Evolutionary conservation across 768 basidiomycete genomes (phyloP).

Genomic region (Podaxis mareebaensis): DNA sequence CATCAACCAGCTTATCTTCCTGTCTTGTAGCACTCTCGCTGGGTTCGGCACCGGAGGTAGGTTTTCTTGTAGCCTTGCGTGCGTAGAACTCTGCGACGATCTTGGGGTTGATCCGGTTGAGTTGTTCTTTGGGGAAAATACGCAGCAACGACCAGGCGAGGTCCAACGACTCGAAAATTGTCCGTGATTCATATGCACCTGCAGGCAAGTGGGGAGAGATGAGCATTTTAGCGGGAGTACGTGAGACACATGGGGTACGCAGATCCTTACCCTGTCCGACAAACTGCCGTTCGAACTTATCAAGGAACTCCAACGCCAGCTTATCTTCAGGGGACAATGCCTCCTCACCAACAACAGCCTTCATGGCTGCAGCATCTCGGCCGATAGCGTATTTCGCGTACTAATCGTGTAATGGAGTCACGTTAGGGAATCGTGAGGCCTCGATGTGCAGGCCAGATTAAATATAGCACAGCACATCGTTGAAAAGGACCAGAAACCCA

Average conservation of each 20-base stretch:
- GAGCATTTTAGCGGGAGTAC: conserved; percentile 4
- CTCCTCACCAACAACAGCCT: conserved; percentile 99
- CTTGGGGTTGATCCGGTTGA: conserved; percentile 97
- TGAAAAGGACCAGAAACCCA: conserved; percentile 37
- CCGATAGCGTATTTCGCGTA: conserved; percentile 99
- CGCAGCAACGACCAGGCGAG: conserved; percentile 95
- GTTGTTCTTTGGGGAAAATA: conserved; percentile 98
- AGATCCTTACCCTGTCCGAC: conserved; percentile 83
- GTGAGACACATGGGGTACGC: conserved; percentile 13
- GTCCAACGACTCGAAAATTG: conserved; percentile 96
- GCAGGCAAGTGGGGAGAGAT: conserved; percentile 13
- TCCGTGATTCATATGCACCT: conserved; percentile 94
- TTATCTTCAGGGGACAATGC: conserved; percentile 95
- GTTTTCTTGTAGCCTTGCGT: conserved; percentile 74
- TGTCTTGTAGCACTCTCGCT: conserved; percentile 34
- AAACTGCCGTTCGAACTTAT: conserved; percentile 97
- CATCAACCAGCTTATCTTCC: conserved; percentile 54
- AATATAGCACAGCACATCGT: conserved; percentile 8
- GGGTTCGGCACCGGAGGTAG: conserved; percentile 48
- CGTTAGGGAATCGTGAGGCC: neutral
- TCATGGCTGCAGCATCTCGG: conserved; percentile 96
- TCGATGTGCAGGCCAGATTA: neutral
- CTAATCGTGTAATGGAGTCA: conserved; percentile 38
- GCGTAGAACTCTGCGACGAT: conserved; percentile 93
- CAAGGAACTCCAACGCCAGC: conserved; percentile 94